Base-by-base conservation (phyloP, 768 basidiomycete species). In the Punctularia strigosozonata region DNA sequence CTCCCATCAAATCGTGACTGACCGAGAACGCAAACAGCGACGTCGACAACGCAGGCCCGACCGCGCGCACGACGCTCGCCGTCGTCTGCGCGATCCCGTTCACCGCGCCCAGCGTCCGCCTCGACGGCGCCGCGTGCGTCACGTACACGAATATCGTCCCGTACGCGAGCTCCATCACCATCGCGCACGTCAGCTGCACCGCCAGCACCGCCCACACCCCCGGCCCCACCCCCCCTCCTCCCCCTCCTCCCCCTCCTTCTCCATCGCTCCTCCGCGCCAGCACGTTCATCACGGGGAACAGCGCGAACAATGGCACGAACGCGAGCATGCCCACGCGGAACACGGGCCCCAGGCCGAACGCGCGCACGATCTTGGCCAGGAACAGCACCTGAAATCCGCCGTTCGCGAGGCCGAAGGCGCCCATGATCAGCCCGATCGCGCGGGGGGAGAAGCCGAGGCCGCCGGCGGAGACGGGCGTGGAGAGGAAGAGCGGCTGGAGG, bases 21-120 rank as follows among this genome's bases (percentile, higher is more conserved):
- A 42, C 22, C 6, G 44, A 34, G 3, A 45, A n/a, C 14, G 48
- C 47, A 37, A 42, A 47, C 13, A 45, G 32, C 3, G 40, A 31
- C 6, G 33, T 37, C 12, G 40, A 14, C 33, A 37, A 15, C n/a
- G 35, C 40, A 4, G 43, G 43, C 4, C 43, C 43, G 17, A 44
- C 19, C 15, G 39, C 39, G 8, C 43, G 40, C 22, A 33, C 38
- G 19, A 37, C 23, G 8, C 24, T 28, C 15, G 26, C 35, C 25
- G 42, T 42, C 40, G 46, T 52, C 22, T 77, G 75, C 3, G 66
- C 61, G 17, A 77, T 56, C 2, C 77, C 77, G 42, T 78, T 75
- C 2, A 68, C 70, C 5, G 74, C 68, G 6, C 76, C 76, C 4
- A 79, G 60, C 1, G 73, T 68, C 15, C 58, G 59, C 38, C 63